Evolutionary conservation across 345 rosid genomes (phyloP).

Genomic region (Mangifera indica): DNA sequence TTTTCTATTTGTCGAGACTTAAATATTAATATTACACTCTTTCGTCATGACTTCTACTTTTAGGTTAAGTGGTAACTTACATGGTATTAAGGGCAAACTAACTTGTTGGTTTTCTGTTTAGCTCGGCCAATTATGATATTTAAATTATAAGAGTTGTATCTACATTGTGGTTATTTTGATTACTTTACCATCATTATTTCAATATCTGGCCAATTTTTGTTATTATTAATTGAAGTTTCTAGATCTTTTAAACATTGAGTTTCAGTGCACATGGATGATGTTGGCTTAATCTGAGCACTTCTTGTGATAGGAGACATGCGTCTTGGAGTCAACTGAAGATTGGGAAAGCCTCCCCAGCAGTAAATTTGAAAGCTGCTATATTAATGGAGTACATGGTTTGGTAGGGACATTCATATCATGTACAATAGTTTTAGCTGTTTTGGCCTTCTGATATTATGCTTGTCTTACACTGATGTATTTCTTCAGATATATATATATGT

Average conservation of each 20-base stretch:
- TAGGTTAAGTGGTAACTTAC: too few species aligned
- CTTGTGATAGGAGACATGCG: conserved; percentile 60
- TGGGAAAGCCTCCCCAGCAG: conserved; percentile 35
- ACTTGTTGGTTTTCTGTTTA: too few species aligned
- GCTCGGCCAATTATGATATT: too few species aligned
- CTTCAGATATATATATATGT: not conserved
- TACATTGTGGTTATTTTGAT: too few species aligned
- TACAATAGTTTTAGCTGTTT: not conserved
- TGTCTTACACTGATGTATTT: not conserved
- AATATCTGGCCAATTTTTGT: too few species aligned
- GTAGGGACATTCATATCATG: conserved; percentile 33
- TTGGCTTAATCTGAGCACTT: conserved; percentile 10
- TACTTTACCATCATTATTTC: not conserved
- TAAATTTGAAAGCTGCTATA: conserved; percentile 56
- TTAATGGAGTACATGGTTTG: conserved; percentile 60
- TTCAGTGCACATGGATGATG: not conserved
- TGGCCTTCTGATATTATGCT: conserved; percentile 12
- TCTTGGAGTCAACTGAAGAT: conserved; percentile 35
- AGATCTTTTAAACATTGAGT: not conserved
- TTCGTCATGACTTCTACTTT: too few species aligned
- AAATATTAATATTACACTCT: too few species aligned
- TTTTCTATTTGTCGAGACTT: too few species aligned
- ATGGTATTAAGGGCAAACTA: too few species aligned
- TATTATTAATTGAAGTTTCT: not conserved
- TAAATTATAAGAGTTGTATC: too few species aligned